Conservation (phyloP, 129 eudicot genomes). For the Kitagawia praeruptora region DNA sequence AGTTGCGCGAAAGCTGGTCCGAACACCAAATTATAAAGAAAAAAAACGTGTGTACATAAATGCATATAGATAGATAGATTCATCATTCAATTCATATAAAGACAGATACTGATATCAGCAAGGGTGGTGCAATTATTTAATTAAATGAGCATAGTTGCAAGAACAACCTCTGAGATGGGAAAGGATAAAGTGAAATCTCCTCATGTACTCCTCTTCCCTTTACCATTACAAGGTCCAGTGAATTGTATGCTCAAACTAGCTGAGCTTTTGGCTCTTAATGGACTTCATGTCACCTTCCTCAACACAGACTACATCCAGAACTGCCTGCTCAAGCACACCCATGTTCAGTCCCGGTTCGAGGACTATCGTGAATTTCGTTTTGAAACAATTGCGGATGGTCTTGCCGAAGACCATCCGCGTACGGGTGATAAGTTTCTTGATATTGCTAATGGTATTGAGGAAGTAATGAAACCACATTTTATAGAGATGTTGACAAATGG, state of each 20-base stretch:
- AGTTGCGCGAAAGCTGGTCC: no score
- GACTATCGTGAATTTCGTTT: conserved; percentile 28
- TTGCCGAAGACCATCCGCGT: conserved; percentile 39
- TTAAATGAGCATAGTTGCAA: no score
- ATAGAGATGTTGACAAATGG: conserved; percentile 29
- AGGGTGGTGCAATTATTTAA: no score
- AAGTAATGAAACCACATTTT: conserved; percentile 20
- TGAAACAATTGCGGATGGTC: conserved; percentile 36
- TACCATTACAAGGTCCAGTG: conserved; percentile 58
- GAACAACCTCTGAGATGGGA: conserved; percentile 12
- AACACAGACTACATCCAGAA: conserved; percentile 50
- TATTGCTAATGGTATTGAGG: conserved; percentile 10
- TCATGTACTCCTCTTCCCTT: conserved; percentile 56
- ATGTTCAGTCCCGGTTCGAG: conserved; percentile 23
- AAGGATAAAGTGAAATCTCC: conserved; percentile 14
- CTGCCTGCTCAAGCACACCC: conserved; percentile 23
- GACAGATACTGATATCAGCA: not conserved
- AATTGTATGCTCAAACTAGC: conserved; percentile 52
- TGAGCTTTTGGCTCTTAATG: conserved; percentile 37
- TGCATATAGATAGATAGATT: no score
- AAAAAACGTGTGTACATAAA: no score
- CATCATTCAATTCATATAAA: no score
- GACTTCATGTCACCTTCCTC: conserved; percentile 43
- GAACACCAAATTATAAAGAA: no score
- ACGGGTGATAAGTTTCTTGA: conserved; percentile 20